Evolutionary conservation across 108 stramenopile species (phyloP).

Genomic region (Cafeteria roenbergensis): DNA sequence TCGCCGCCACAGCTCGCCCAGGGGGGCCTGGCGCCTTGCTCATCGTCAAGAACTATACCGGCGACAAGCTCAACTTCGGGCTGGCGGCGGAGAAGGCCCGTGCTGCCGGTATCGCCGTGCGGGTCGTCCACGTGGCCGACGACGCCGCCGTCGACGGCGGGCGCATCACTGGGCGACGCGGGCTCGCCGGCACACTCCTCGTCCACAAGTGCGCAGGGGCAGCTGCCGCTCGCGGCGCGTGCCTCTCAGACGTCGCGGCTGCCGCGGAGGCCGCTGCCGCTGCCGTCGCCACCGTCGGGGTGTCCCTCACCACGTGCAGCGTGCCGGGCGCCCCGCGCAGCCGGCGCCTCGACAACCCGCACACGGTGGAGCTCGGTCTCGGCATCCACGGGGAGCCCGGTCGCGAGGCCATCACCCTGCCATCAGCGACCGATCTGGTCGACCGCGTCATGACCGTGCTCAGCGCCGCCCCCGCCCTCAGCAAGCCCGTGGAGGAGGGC

Average conservation of each 20-base stretch:
- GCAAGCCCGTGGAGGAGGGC: background rate
- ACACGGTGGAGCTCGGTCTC: conserved; percentile 71
- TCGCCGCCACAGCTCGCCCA: conserved; percentile 67
- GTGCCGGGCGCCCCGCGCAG: conserved; percentile 64
- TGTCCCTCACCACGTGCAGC: conserved; percentile 70
- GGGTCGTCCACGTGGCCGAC: conserved; percentile 82
- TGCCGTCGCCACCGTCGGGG: conserved; percentile 69
- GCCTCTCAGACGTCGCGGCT: conserved; percentile 52
- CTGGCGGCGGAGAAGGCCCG: conserved; percentile 77
- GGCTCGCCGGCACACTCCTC: conserved; percentile 85
- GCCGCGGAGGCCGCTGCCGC: conserved; percentile 46
- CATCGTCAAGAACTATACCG: conserved; percentile 96
- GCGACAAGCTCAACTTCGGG: conserved; percentile 93
- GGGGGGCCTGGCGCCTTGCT: conserved; percentile 56
- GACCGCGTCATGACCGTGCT: background rate
- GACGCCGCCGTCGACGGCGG: conserved; percentile 78
- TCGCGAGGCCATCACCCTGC: conserved; percentile 25
- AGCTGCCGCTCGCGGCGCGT: conserved; percentile 56
- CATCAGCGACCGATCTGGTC: conserved; percentile 50
- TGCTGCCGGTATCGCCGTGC: conserved; percentile 43
- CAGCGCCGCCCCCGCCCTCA: background rate
- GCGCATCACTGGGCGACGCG: conserved; percentile 84
- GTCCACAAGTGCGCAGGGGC: conserved; percentile 90
- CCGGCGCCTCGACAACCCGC: conserved; percentile 22
- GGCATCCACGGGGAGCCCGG: conserved; percentile 98